These are phyloP conservation scores for Kitagawia praeruptora DNA, from an alignment of 129 eudicot genomes.

Conservation along the genomic window DNA sequence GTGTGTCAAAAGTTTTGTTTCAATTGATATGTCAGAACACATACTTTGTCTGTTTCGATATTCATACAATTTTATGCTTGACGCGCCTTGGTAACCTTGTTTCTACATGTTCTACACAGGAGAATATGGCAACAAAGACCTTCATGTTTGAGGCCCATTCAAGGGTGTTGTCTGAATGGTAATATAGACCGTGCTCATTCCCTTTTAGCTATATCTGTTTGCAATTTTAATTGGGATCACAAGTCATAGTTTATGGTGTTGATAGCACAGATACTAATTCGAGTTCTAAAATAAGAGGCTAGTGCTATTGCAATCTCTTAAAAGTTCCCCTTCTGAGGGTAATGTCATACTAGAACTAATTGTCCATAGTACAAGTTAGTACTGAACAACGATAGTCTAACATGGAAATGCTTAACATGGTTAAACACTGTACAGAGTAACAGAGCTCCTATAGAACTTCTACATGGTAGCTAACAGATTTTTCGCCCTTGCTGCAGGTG, in stretches of 20 bases:
- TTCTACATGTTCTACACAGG: slow-evolving; percentile 24
- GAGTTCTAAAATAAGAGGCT: neutral
- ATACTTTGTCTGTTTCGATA: neutral
- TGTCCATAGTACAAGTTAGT: neutral
- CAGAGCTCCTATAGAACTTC: neutral
- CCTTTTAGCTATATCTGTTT: neutral
- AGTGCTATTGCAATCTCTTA: neutral
- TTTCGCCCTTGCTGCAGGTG: slow-evolving; percentile 37
- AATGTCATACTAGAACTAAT: neutral
- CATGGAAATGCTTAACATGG: neutral
- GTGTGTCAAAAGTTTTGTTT: neutral
- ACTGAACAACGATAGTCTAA: neutral
- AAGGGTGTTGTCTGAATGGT: slow-evolving; percentile 51
- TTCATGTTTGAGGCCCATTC: slow-evolving; percentile 66
- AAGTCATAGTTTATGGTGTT: neutral
- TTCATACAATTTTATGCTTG: neutral
- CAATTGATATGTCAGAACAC: neutral
- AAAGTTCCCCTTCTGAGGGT: neutral
- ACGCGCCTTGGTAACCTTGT: slow-evolving; percentile 4
- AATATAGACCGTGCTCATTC: slow-evolving; percentile 4
- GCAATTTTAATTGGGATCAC: neutral
- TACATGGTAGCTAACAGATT: neutral
- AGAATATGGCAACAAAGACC: slow-evolving; percentile 76
- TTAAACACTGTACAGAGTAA: neutral
- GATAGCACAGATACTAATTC: neutral